Conservation (phyloP, 1,139 yeast genomes). For the Taphrina deformans region DNA sequence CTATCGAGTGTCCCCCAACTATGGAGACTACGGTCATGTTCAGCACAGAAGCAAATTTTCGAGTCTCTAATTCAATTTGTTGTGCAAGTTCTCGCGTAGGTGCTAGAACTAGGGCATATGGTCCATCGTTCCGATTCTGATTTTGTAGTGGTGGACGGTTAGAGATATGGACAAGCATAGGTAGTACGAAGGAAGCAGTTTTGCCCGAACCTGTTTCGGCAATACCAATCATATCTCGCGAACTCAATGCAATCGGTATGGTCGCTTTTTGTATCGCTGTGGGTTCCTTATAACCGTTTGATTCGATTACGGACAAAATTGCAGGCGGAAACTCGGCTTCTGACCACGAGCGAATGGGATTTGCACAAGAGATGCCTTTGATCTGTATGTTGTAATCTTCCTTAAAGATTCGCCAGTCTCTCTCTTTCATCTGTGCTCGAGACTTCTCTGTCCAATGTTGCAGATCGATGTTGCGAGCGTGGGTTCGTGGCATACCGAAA, state of each 20-base stretch:
- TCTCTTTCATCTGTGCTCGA: conserved; percentile 61
- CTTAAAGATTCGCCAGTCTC: conserved; percentile 88
- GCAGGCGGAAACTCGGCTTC: conserved; percentile 57
- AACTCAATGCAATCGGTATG: conserved; percentile 66
- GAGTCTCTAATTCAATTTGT: conserved; percentile 71
- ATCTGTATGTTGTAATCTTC: conserved; percentile 73
- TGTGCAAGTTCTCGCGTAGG: conserved; percentile 94
- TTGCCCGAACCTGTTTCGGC: conserved; percentile 98
- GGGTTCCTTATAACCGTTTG: conserved; percentile 60
- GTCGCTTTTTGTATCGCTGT: conserved; percentile 91
- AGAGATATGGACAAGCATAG: conserved; percentile 62
- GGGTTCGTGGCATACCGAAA: neutral
- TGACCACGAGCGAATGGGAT: conserved; percentile 74
- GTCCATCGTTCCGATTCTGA: conserved; percentile 56
- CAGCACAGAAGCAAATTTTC: conserved; percentile 52
- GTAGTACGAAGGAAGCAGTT: conserved; percentile 78
- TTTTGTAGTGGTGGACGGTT: conserved; percentile 51
- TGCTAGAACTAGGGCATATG: conserved; percentile 68
- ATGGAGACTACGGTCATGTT: conserved; percentile 62
- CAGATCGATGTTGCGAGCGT: conserved; percentile 41
- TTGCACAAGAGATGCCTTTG: conserved; percentile 52
- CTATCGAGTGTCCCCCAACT: conserved; percentile 88
- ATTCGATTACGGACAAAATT: conserved; percentile 49
- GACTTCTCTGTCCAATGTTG: conserved; percentile 73
- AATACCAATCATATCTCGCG: conserved; percentile 76